phyloP scores from a whole-genome alignment of 345 rosid genomes.

The Arabidopsis thaliana region TAIR10.1 NC_003076.8:1269501-1270000 shows the following conservation, averaged over 20 bases:
- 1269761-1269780: slow-evolving; percentile 21
- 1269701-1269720: background rate
- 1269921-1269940: background rate
- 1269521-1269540: slow-evolving; percentile 12
- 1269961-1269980: slow-evolving; percentile 45
- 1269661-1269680: background rate
- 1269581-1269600: background rate
- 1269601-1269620: background rate
- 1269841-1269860: slow-evolving; percentile 7
- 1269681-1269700: background rate
- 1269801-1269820: slow-evolving; percentile 21
- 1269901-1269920: slow-evolving; percentile 30
- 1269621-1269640: background rate
- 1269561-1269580: background rate
- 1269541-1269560: background rate
- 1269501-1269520: background rate
- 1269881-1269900: background rate
- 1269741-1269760: background rate
- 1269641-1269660: background rate
- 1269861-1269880: slow-evolving; percentile 26
- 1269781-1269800: slow-evolving; percentile 9
- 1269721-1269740: background rate
- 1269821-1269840: slow-evolving; percentile 24
- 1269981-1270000: slow-evolving; percentile 42
- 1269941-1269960: slow-evolving; percentile 39